Base-by-base conservation (phyloP, 441 rosid genomes). In the Populus trichocarpa region DNA sequence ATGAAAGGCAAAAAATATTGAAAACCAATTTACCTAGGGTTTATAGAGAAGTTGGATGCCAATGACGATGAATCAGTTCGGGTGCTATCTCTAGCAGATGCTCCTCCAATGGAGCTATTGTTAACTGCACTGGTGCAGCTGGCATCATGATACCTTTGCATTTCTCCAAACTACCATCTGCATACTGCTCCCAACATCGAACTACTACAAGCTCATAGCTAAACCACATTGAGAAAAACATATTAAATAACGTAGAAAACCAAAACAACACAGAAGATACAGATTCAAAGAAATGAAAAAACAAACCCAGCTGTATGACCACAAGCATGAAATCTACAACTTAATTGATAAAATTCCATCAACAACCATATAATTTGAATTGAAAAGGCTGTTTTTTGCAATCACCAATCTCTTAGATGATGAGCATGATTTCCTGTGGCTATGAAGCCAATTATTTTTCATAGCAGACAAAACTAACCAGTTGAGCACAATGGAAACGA, bases 101-200 rank as follows among this genome's bases (percentile, higher is more conserved):
- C 82, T 75, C 95, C 93, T 77, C 98, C 91, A 83, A 89, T 82
- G 77, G 88, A 74, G 75, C 89, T 93, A 83, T 90, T 95, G 85
- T 92, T 97, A 82, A 93, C 97, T 90, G 99, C 95, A 92, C 93
- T 90, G 87, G 88, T 85, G 98, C 93, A 88, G 98, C 85, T 87
- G 38, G 91, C 79, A 89, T 91, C 72, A 88, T 92, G 99, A 93
- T 88, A 93, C 92, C 97, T 93, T 90, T 95, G 98, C 99, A 97
- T 97, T 84, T 91, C 97, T 93, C 91, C 98, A 85, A 81, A 85
- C 92, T 84, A 91, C 85, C 80, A 89, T 89, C 97, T 81, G 94
- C 99, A 92, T 93, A 86, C 89, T 90, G 93, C 90, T 88, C 86
- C 92, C 86, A 87, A 83, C 96, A 97, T 90, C 83, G 86, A 88